Evolutionary conservation across 2,329 filamentous ascomycete species (phyloP), one percentile per base, ranked within the genome.

Genomic region (Penicillium digitatum): DNA sequence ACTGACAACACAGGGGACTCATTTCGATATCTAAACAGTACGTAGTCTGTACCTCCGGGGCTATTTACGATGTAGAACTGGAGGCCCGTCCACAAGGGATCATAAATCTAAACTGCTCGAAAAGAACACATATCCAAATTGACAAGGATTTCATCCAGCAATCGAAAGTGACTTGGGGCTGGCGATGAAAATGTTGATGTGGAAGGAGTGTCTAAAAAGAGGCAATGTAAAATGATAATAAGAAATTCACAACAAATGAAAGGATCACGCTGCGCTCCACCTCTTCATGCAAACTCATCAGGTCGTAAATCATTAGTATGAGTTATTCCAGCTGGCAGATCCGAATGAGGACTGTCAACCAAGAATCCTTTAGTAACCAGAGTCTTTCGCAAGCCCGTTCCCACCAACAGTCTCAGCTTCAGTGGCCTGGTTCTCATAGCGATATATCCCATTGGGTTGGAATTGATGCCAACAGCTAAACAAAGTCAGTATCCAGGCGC

Each of bases 391-490:
- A 40, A 43, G 22, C 18, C 46, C 45, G 38, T 50, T 47, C 45
- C 61, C 59, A 49, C 67, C 66, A 27, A 59, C 44, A 26, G 48
- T 57, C 46, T 70, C 63, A 27, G 61, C 50, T 40, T 69, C 69
- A 10, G 54, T 52, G 14, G 53, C 48, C n/a, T 67, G 64, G 29
- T 64, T 60, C 37, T 71, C 71, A 39, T 69, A 66, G 40, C 67
- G 68, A 44, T 70, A 66, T 35, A 65, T 59, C 37, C 66, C 61
- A 34, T 65, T 63, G 16, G 66, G 54, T 57, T 74, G 72, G 60
- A 78, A 76, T 63, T 77, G 75, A 64, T 78, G 73, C 76, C 76
- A 78, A 62, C 75, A 78, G 55, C 74, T 76, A 51, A 18, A 37
- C 12, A 20, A 1, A n/a, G 27, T 58, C 26, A 61, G 57, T 45